phyloP scores from a whole-genome alignment of 495 filamentous ascomycete species.

The Collariella sp. region DNA sequence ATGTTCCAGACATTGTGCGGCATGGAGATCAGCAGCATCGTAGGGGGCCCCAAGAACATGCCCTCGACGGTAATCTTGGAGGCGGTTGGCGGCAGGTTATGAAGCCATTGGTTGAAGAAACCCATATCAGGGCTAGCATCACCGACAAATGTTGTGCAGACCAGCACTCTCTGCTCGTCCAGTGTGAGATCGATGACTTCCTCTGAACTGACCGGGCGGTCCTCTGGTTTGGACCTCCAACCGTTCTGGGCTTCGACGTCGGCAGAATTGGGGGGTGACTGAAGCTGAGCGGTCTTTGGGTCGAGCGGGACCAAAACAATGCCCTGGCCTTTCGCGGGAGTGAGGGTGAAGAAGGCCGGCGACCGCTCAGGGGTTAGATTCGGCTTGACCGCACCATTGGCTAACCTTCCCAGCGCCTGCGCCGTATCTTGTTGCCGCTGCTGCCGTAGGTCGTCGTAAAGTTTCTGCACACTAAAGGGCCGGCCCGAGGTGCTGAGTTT shows the following conservation, averaged over 20 bases:
- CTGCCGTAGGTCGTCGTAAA: conserved; percentile 42
- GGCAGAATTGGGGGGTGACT: conserved; percentile 33
- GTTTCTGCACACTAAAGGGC: conserved; percentile 40
- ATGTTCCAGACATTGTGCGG: conserved; percentile 47
- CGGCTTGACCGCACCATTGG: conserved; percentile 38
- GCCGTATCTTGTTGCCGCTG: conserved; percentile 35
- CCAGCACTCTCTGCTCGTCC: conserved; percentile 44
- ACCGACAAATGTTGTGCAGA: conserved; percentile 49
- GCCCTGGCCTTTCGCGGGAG: conserved; percentile 39
- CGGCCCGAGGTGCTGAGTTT: conserved; percentile 36
- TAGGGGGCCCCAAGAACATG: conserved; percentile 51
- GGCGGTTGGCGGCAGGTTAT: conserved; percentile 38
- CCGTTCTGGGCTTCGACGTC: conserved; percentile 29
- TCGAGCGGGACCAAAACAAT: conserved; percentile 39
- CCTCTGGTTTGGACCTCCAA: conserved; percentile 27
- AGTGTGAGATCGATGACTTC: conserved; percentile 42
- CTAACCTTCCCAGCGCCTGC: conserved; percentile 28
- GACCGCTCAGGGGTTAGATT: conserved; percentile 29
- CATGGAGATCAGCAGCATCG: conserved; percentile 50
- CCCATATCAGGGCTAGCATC: conserved; percentile 50
- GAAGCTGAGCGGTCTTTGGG: conserved; percentile 26
- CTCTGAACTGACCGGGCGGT: conserved; percentile 31
- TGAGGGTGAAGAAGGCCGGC: conserved; percentile 42
- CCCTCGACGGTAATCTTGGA: conserved; percentile 49
- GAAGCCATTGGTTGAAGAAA: conserved; percentile 50